A percentile compares a stretch with the other conserved stretches of the same genome.
phyloP scores from a whole-genome alignment of 2,329 filamentous ascomycete species.

The Acephala macrosclerotiorum region DNA sequence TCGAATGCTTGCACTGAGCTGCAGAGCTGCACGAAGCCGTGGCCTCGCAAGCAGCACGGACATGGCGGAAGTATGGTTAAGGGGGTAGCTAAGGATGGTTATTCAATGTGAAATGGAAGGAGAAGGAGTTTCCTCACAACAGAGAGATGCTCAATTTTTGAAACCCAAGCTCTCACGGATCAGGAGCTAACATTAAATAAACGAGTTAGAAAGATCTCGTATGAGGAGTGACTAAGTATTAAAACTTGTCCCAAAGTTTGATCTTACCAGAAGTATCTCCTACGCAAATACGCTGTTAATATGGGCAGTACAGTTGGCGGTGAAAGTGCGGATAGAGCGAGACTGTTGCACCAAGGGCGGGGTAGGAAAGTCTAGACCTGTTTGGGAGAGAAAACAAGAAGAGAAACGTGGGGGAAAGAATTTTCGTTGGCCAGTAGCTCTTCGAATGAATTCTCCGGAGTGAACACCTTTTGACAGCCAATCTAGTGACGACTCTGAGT shows the following conservation, averaged over 20 bases:
- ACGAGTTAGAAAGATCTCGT: background rate
- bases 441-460: background rate
- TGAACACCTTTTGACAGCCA: background rate
- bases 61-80: background rate
- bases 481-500: too few species aligned
- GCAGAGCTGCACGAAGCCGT: background rate
- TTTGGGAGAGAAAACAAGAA: background rate
- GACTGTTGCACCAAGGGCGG: background rate
- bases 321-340: background rate
- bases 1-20: background rate
- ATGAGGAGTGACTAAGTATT: background rate
- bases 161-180: background rate
- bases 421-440: background rate
- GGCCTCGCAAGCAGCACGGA: background rate
- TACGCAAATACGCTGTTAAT: background rate
- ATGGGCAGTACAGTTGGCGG: background rate
- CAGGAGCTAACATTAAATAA: background rate
- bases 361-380: background rate
- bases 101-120: background rate
- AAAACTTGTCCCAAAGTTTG: background rate
- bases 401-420: background rate
- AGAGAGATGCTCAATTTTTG: background rate
- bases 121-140: background rate
- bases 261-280: background rate
- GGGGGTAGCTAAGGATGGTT: background rate